Evolutionary conservation across 768 basidiomycete genomes (phyloP).

Genomic region (Candolleomyces efflorescens): DNA sequence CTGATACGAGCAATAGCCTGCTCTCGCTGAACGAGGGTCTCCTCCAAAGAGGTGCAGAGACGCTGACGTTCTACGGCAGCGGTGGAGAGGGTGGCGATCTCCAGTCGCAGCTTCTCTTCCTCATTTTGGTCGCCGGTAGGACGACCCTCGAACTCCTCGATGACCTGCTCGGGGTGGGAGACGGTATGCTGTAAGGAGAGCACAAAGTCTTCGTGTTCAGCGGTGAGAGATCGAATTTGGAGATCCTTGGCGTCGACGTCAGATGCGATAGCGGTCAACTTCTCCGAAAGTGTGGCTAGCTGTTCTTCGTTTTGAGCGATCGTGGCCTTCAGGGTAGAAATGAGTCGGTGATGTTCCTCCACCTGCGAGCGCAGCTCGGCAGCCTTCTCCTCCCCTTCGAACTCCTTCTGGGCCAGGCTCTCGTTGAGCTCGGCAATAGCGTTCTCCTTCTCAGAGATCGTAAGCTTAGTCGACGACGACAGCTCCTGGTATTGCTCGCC

Average conservation of each 20-base stretch:
- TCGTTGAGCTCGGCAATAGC: neutral
- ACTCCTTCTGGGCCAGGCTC: neutral
- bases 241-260: neutral
- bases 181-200: neutral
- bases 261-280: neutral
- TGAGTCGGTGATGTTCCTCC: neutral
- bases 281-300: neutral
- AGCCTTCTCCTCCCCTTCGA: neutral
- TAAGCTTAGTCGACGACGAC: neutral
- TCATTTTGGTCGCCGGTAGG: neutral
- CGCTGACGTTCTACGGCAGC: neutral
- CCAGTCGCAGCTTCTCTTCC: neutral
- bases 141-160: neutral
- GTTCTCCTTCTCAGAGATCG: neutral
- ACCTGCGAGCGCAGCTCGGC: neutral
- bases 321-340: neutral
- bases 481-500: neutral
- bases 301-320: neutral
- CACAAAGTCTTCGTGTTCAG: neutral
- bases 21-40: neutral
- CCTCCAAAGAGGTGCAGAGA: neutral
- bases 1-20: neutral
- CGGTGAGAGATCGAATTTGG: neutral
- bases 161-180: neutral
- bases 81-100: neutral